Base-by-base conservation (phyloP, 148 eudicot genomes). In the Fagopyrum esculentum region DNA sequence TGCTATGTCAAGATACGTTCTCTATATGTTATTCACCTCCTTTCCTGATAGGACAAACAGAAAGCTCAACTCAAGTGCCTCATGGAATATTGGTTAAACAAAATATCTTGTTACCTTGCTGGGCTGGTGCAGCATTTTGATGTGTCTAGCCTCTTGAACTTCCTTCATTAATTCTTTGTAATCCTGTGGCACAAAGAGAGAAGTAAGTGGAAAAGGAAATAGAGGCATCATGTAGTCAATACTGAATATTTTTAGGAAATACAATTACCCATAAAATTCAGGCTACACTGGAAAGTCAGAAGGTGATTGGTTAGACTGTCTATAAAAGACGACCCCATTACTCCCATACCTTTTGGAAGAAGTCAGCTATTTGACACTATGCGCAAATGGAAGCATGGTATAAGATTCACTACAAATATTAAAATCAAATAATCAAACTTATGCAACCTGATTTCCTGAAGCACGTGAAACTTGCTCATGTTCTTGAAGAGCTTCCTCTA, bases 121-220 rank as follows among this genome's bases (percentile, higher is more conserved):
- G 63, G 99, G 99, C 77, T 89, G 99, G 89, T 96, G 99, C 76
- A 96, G 83, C 98, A 96, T 96, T 87, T 88, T 92, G 85, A 96
- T 96, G 47, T 98, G 92, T 75, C 99, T 89, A 74, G 99, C 99
- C 81, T 90, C 99, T 75, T n/a, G n/a, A n/a, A n/a, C n/a, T n/a
- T n/a, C n/a, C n/a, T n/a, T n/a, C n/a, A n/a, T n/a, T n/a, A n/a
- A 79, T 82, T 87, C 94, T 75, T 92, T 98, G 73, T 87, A 74
- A 80, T 96, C 98, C 98, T 92, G 83, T 74, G 69, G 61, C 81
- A 73, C 45, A 74, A 73, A 12, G 44, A 63, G 4, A 74, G 72
- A 13, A 48, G 35, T 71, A 8, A 7, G 52, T 46, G 44, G 40
- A n/a, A 17, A 6, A 48, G 73, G 45, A 64, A 12, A 30, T 64